Evolutionary conservation across 2,329 filamentous ascomycete genomes (phyloP).

Genomic region (Blumeriella jaapii): DNA sequence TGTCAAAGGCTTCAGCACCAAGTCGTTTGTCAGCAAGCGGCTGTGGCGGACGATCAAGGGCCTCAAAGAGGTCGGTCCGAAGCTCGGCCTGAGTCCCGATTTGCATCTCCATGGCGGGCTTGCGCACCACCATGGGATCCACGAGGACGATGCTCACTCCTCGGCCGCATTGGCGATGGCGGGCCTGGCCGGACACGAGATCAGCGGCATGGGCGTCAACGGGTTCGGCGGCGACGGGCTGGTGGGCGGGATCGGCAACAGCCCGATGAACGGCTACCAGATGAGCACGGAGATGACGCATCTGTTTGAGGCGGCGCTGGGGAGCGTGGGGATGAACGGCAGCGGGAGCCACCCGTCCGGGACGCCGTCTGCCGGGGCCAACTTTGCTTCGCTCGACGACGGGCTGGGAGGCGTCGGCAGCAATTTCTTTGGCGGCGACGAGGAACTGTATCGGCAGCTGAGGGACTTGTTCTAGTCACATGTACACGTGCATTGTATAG

Average conservation of each 20-base stretch:
- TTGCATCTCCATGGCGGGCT: not conserved
- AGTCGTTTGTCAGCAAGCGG: conserved; percentile 60
- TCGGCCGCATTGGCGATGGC: conserved; percentile 44
- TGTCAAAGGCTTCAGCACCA: conserved; percentile 59
- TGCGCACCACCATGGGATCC: not conserved
- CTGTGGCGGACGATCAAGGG: conserved; percentile 57
- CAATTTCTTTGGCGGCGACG: conserved; percentile 26
- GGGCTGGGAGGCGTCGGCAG: conserved; percentile 17
- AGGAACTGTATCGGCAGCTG: conserved; percentile 26
- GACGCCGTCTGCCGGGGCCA: conserved; percentile 7
- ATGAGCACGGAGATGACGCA: conserved; percentile 29
- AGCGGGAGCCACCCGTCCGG: conserved; percentile 11
- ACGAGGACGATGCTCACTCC: conserved; percentile 37
- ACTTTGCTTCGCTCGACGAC: conserved; percentile 10
- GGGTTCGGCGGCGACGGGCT: conserved; percentile 6
- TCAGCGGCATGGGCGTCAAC: conserved; percentile 15
- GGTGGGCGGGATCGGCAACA: conserved; percentile 12
- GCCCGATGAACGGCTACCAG: conserved; percentile 27
- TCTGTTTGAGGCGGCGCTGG: conserved; percentile 27
- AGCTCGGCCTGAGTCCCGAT: conserved; percentile 38
- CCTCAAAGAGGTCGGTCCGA: conserved; percentile 60
- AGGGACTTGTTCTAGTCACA: conserved; percentile 24
- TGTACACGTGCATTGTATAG: not conserved
- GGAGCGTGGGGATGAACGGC: conserved; percentile 19
- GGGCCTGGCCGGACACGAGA: conserved; percentile 34